Conservation (phyloP, 1,284 basidiomycete species). For the Heliocybe sulcata region DNA sequence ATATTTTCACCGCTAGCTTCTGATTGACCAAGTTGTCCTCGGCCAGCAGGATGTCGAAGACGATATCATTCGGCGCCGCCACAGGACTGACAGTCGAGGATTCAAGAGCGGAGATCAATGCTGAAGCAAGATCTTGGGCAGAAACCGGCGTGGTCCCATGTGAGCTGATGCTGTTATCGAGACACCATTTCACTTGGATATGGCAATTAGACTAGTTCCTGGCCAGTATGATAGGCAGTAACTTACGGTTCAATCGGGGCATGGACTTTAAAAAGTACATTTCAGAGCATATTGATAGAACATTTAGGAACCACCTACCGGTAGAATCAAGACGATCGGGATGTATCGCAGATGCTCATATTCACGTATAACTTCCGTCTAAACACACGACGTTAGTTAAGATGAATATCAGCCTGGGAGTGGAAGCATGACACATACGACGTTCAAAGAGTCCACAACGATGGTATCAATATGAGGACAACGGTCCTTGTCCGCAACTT, state of each 20-base stretch:
- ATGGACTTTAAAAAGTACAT: slow-evolving; percentile 29
- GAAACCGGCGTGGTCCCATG: slow-evolving; percentile 90
- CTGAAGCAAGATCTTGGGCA: slow-evolving; percentile 86
- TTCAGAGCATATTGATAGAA: not conserved
- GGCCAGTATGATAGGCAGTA: slow-evolving; percentile 19
- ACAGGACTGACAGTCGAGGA: slow-evolving; percentile 84
- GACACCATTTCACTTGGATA: slow-evolving; percentile 78
- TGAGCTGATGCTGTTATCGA: slow-evolving; percentile 86
- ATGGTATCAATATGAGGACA: slow-evolving; percentile 94
- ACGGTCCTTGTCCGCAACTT: slow-evolving; percentile 75
- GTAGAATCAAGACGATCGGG: slow-evolving; percentile 91
- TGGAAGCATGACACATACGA: slow-evolving; percentile 47
- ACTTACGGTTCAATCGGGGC: slow-evolving; percentile 69
- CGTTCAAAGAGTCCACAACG: slow-evolving; percentile 82
- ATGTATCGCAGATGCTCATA: slow-evolving; percentile 95
- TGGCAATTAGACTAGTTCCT: slow-evolving; percentile 4
- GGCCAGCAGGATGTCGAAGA: slow-evolving; percentile 92
- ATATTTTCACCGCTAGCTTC: slow-evolving; percentile 92
- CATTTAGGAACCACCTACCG: slow-evolving; percentile 28
- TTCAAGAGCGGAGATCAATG: slow-evolving; percentile 91
- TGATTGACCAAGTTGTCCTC: slow-evolving; percentile 99
- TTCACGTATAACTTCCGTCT: slow-evolving; percentile 87
- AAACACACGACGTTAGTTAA: slow-evolving; percentile 9
- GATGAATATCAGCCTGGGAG: slow-evolving; percentile 1
- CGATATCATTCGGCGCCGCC: slow-evolving; percentile 74